Evolutionary conservation across 768 basidiomycete species (phyloP).

Genomic region (Paxillus rubicundulus): DNA sequence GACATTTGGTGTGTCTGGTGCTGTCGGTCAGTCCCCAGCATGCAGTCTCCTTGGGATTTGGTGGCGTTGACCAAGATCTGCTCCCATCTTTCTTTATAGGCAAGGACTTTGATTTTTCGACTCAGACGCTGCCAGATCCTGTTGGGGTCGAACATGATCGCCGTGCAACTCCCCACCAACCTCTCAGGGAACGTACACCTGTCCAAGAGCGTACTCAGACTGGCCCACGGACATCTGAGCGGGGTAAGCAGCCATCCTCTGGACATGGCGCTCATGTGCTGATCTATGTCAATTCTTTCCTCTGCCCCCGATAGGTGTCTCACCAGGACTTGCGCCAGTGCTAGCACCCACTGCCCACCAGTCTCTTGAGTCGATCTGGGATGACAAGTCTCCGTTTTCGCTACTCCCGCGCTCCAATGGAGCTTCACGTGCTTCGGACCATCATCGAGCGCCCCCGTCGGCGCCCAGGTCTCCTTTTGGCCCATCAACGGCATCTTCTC

Average conservation of each 20-base stretch:
- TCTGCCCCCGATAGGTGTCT: slow-evolving; percentile 18
- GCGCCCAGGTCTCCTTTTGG: slow-evolving; percentile 21
- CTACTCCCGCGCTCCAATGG: slow-evolving; percentile 59
- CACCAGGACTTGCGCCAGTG: slow-evolving; percentile 38
- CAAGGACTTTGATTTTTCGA: slow-evolving; percentile 89
- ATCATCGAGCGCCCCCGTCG: slow-evolving; percentile 23
- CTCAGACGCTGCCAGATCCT: slow-evolving; percentile 35
- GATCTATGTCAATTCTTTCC: slow-evolving; percentile 13
- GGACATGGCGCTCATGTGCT: slow-evolving; percentile 4
- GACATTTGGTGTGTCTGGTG: slow-evolving; percentile 78
- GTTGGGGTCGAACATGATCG: slow-evolving; percentile 11
- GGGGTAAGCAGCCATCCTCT: slow-evolving; percentile 23
- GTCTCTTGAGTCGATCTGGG: slow-evolving; percentile 77
- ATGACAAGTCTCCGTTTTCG: slow-evolving; percentile 75
- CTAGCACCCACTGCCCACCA: slow-evolving; percentile 22
- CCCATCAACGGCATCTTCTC: slow-evolving; percentile 21
- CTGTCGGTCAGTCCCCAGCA: slow-evolving; percentile 61
- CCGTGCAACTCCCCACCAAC: slow-evolving; percentile 21
- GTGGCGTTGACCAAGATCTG: slow-evolving; percentile 5
- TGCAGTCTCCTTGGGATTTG: slow-evolving; percentile 10
- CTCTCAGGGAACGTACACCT: slow-evolving; percentile 26
- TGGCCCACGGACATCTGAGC: slow-evolving; percentile 23
- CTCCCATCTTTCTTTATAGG: slow-evolving; percentile 43
- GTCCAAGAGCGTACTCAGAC: slow-evolving; percentile 21
- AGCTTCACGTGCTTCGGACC: slow-evolving; percentile 38